Base-by-base conservation (phyloP, 225 moss, liverwort and hornwort species). In the Antitrichia curtipendula region DNA sequence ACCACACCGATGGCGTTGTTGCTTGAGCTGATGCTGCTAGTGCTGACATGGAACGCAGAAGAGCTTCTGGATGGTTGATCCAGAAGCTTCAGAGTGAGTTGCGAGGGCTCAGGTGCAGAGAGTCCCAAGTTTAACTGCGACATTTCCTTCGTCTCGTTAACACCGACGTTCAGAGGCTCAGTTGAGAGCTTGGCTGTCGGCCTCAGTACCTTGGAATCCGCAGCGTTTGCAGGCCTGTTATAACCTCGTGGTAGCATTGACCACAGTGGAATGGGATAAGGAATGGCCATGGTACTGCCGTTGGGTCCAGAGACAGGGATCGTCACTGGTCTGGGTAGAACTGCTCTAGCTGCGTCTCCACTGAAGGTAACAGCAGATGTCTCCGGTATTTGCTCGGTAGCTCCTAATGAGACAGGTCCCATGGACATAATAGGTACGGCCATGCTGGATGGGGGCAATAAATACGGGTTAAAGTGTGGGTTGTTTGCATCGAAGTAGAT, bases 1-100 rank as follows among this genome's bases (percentile, higher is more conserved):
- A 99, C 99, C 90, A 99, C 99, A 86, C 99, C 97, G 34, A 99
- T 99, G 56, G 99, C 96, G 83, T 96, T 99, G 87, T 93, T 92
- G 88, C 94, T 89, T 75, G 97, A 93, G 89, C 92, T 92, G 86
- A 97, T 93, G 89, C 90, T 99, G 86, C 90, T 99, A 75, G 90
- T 92, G 91, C 92, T 95, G 80, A 95, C 93, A 82, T 97, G 95
- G 85, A 99, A 99, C 29, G 98, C 98, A 61, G 97, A 97, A 58
- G 92, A 93, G 87, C 94, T 94, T 87, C 99, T 94, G n/a, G 94
- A 94, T 28, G 95, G 94, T 86, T 95, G 95, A 87, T 97, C 95
- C 87, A 87, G 82, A 68, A 98, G 95, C 91, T 97, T 99, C 72
- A 96, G 77, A 89, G 97, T 96, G 38, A 99, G 95, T 62, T 94